phyloP scores from a whole-genome alignment of 2,329 filamentous ascomycete genomes.

The Aureobasidium zeae region DNA sequence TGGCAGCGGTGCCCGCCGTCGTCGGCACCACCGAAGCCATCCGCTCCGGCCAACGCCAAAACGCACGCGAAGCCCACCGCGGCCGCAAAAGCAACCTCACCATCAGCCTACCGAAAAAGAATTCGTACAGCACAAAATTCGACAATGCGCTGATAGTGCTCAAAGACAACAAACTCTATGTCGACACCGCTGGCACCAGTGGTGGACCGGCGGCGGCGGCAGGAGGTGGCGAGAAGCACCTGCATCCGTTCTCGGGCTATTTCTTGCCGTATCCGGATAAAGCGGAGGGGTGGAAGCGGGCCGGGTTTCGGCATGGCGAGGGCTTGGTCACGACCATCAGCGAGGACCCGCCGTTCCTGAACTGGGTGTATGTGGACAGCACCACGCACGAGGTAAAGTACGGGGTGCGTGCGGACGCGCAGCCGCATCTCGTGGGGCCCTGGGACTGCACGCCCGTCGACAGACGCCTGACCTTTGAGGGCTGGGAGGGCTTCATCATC shows the following conservation, averaged over 20 bases:
- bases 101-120: slow-evolving; percentile 23
- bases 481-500: slow-evolving; percentile 48
- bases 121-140: slow-evolving; percentile 23
- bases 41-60: slow-evolving; percentile 25
- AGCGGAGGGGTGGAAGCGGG: slow-evolving; percentile 23
- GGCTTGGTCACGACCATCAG: slow-evolving; percentile 43
- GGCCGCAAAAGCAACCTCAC: slow-evolving; percentile 26
- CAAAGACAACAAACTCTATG: slow-evolving; percentile 20
- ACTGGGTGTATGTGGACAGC: slow-evolving; percentile 59
- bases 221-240: no score
- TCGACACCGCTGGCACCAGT: slow-evolving; percentile 18
- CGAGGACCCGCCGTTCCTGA: slow-evolving; percentile 52
- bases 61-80: slow-evolving; percentile 27
- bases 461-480: slow-evolving; percentile 42
- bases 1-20: slow-evolving; percentile 28
- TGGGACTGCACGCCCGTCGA: slow-evolving; percentile 72
- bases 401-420: slow-evolving; percentile 59
- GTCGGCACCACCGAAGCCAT: slow-evolving; percentile 30
- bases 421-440: slow-evolving; percentile 63
- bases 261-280: slow-evolving; percentile 43
- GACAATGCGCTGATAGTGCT: slow-evolving; percentile 25
- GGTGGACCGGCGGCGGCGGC: slow-evolving; percentile 17
- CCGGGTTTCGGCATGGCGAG: slow-evolving; percentile 30
- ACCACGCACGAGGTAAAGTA: slow-evolving; percentile 53
- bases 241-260: slow-evolving; percentile 44